These are phyloP conservation scores for Plasmodium inui DNA, from an alignment of 169 alveolate species.

Conservation along the genomic window DNA sequence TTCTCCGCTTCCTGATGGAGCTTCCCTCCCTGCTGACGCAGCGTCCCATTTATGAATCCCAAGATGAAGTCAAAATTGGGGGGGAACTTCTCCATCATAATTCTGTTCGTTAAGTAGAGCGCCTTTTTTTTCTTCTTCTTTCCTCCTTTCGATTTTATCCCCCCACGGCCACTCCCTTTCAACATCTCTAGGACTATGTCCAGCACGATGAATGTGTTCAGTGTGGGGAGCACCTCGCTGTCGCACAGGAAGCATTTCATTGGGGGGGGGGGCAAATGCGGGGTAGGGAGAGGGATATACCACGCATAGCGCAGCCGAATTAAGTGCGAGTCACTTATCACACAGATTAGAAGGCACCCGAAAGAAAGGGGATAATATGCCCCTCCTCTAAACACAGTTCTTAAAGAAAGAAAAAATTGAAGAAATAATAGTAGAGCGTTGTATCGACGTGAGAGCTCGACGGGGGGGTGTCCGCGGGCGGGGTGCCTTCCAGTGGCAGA, in stretches of 20 bases:
- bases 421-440: not conserved
- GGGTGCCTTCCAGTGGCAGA: not conserved
- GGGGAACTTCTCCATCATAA: conserved; percentile 24
- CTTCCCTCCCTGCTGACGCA: not conserved
- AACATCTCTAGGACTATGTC: conserved; percentile 15
- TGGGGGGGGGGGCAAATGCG: not conserved
- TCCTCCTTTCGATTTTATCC: not conserved
- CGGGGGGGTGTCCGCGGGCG: not conserved
- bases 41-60: not conserved
- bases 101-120: conserved; percentile 31
- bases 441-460: not conserved
- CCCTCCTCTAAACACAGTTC: not conserved
- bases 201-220: conserved; percentile 33
- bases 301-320: not conserved
- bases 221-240: not conserved
- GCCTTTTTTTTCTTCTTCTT: not conserved
- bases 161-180: not conserved
- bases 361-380: not conserved
- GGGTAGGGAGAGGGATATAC: not conserved
- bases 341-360: not conserved
- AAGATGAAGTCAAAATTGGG: conserved; percentile 31
- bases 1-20: too few species aligned
- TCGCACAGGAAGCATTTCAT: conserved; percentile 40
- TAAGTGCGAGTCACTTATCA: not conserved
- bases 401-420: not conserved